phyloP scores from a whole-genome alignment of 2,329 filamentous ascomycete genomes.

The Fusarium veterinarium region DNA sequence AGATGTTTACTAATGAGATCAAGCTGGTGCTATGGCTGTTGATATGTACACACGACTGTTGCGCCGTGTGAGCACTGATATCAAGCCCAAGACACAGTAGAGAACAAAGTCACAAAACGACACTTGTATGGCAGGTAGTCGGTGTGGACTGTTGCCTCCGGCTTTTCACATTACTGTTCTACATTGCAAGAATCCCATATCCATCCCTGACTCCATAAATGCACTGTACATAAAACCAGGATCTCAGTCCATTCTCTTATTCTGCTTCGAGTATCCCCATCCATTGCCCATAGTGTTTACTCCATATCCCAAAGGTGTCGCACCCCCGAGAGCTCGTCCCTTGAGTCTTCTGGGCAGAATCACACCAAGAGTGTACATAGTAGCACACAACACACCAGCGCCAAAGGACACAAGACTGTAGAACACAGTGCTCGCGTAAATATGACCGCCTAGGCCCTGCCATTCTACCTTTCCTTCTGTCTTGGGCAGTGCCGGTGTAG shows the following conservation, averaged over 20 bases:
- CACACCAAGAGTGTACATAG: conserved; percentile 70
- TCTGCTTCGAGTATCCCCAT: conserved; percentile 60
- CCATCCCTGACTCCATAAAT: conserved; percentile 40
- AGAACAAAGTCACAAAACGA: not conserved
- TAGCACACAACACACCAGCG: conserved; percentile 65
- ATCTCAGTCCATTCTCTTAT: conserved; percentile 63
- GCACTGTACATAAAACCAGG: conserved; percentile 15
- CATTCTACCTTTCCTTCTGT: conserved; percentile 74
- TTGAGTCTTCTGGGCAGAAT: conserved; percentile 66
- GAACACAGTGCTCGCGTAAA: conserved; percentile 72
- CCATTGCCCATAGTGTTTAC: conserved; percentile 65
- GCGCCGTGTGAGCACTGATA: conserved; percentile 52
- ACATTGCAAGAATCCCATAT: conserved; percentile 23
- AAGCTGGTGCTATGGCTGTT: conserved; percentile 62
- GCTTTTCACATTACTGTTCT: conserved; percentile 30
- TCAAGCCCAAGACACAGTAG: conserved; percentile 54
- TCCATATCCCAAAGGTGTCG: conserved; percentile 68
- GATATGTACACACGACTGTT: conserved; percentile 68
- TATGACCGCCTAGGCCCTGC: conserved; percentile 72
- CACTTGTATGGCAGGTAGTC: conserved; percentile 16
- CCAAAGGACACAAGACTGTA: conserved; percentile 70
- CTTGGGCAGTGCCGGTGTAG: conserved; percentile 75
- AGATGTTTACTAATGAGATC: not conserved
- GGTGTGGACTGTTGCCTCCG: conserved; percentile 3
- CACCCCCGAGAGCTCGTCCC: conserved; percentile 64